A percentile compares a stretch with the other conserved stretches of the same genome.
Evolutionary conservation across 108 stramenopile species (phyloP).

Genomic region (Cafeteria roenbergensis): DNA sequence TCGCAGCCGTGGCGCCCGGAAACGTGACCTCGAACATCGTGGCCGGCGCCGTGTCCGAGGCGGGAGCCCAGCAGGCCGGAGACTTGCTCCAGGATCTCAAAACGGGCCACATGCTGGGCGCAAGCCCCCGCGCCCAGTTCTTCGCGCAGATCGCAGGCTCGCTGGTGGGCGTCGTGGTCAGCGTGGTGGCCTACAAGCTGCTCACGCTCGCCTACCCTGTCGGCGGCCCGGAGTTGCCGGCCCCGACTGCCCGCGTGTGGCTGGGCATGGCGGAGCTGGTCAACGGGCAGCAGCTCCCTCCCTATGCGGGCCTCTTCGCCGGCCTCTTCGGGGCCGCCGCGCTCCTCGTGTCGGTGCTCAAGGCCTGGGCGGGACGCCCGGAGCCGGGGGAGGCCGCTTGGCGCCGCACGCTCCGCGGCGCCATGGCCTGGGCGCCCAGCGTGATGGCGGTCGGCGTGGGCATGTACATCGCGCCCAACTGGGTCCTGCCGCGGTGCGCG

Average conservation of each 20-base stretch:
- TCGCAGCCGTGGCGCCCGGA: conserved; percentile 3
- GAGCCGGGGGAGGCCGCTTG: no score
- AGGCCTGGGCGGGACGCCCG: not conserved
- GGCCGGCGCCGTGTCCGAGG: conserved; percentile 8
- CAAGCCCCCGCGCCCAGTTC: not conserved
- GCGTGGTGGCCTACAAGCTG: conserved; percentile 1
- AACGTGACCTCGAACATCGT: not conserved
- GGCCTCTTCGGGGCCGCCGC: not conserved
- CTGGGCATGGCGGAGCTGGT: conserved; percentile 1
- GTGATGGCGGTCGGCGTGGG: conserved; percentile 1
- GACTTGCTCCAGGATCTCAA: conserved; percentile 3
- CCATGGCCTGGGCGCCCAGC: not conserved
- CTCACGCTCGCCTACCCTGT: not conserved
- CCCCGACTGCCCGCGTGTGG: conserved; percentile 1
- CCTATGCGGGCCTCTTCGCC: not conserved
- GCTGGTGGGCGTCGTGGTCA: not conserved
- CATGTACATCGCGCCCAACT: conserved; percentile 3
- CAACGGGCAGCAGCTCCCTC: not conserved
- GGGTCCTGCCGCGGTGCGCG: not conserved
- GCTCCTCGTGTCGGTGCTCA: not conserved
- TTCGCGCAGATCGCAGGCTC: conserved; percentile 1
- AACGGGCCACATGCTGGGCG: not conserved
- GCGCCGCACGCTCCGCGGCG: no score
- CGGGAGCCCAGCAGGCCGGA: conserved; percentile 5
- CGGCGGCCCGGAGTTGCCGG: not conserved